Evolutionary conservation across 257 asterid species (phyloP).

Genomic region (Ligustrum vulgare): DNA sequence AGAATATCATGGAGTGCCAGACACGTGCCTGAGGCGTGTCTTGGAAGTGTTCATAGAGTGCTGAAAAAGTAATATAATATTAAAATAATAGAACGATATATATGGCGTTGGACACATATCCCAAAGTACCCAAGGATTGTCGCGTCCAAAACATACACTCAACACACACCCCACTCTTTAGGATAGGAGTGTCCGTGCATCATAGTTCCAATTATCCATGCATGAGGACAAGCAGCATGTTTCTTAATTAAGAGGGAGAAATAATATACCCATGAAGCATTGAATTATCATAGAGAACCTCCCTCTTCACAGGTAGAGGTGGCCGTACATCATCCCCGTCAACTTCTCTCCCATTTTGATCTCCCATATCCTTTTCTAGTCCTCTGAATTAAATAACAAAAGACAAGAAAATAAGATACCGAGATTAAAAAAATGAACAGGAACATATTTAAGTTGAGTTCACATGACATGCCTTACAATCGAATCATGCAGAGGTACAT

Average conservation of each 20-base stretch:
- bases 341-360: conserved; percentile 39
- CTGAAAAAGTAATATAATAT: background rate
- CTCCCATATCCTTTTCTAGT: conserved; percentile 41
- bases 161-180: background rate
- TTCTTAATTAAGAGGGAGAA: conserved; percentile 1
- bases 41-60: background rate
- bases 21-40: background rate
- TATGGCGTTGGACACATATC: background rate
- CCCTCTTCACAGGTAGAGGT: conserved; percentile 95
- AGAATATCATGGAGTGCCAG: background rate
- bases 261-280: conserved; percentile 62
- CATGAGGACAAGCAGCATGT: background rate
- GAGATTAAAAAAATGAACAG: conserved; percentile 6
- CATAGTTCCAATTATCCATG: background rate
- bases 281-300: conserved; percentile 77
- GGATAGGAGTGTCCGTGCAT: background rate
- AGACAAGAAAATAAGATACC: conserved; percentile 8
- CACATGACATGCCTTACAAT: conserved; percentile 48
- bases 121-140: background rate
- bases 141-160: background rate
- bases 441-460: conserved; percentile 5
- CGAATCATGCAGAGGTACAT: conserved; percentile 43
- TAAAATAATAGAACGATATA: background rate
- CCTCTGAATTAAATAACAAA: conserved; percentile 40
- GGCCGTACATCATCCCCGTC: conserved; percentile 71